Percentiles rank a stretch among this genome's conserved stretches.
phyloP scores from a whole-genome alignment of 73 alveolate species.

The Stentor coeruleus region DNA sequence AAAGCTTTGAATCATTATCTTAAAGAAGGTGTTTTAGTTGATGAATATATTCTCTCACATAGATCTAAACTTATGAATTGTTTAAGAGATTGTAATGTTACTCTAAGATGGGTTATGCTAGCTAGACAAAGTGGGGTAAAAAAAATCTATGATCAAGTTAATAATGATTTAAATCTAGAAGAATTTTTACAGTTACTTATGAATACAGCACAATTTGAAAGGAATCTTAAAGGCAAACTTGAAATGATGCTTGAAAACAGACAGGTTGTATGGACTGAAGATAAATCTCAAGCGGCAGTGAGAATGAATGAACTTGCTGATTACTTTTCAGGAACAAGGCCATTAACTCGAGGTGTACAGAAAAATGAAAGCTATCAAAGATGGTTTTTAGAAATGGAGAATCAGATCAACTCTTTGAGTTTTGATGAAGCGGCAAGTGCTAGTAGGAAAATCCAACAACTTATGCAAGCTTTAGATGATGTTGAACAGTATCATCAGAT shows the following conservation, averaged over 20 bases:
- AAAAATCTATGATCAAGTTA: too few species aligned
- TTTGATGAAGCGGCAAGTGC: conserved; percentile 71
- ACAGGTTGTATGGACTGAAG: conserved; percentile 50
- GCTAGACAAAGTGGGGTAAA: too few species aligned
- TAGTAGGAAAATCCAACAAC: conserved; percentile 72
- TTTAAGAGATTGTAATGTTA: conserved; percentile 81
- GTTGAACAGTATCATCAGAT: conserved; percentile 67
- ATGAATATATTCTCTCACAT: too few species aligned
- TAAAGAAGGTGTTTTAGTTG: too few species aligned
- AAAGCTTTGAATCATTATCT: too few species aligned
- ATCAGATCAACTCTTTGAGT: conserved; percentile 54
- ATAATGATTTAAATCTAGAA: too few species aligned
- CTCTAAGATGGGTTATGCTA: conserved; percentile 80
- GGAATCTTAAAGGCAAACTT: conserved; percentile 36
- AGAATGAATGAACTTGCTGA: conserved; percentile 62
- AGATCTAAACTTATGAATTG: too few species aligned
- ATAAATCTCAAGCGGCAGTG: conserved; percentile 39
- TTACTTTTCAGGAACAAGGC: conserved; percentile 55
- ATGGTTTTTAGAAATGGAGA: conserved; percentile 72
- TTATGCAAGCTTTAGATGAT: conserved; percentile 75
- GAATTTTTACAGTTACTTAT: conserved; percentile 38
- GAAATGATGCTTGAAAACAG: conserved; percentile 32
- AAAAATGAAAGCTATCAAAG: conserved; percentile 61
- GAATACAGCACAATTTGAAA: conserved; percentile 47
- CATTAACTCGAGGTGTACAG: conserved; percentile 36